These are phyloP conservation scores for Clitocybe nebularis DNA, from an alignment of 1,284 basidiomycete genomes.

Conservation along the genomic window DNA sequence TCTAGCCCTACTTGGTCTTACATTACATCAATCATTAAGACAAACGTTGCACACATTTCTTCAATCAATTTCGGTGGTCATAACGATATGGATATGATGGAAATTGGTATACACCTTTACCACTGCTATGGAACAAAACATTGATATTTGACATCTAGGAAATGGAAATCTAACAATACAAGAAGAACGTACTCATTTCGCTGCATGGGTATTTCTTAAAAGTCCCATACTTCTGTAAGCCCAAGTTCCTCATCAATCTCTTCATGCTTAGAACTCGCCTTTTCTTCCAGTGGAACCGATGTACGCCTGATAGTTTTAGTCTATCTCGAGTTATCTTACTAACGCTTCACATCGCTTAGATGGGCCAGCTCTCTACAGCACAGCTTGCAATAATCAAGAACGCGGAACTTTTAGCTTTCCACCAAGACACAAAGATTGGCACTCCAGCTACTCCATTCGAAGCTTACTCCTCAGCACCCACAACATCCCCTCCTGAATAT, in stretches of 20 bases:
- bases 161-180: conserved; percentile 46
- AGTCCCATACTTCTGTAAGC: conserved; percentile 47
- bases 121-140: background rate
- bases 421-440: conserved; percentile 44
- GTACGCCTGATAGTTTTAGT: conserved; percentile 26
- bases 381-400: conserved; percentile 50
- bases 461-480: conserved; percentile 31
- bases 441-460: conserved; percentile 46
- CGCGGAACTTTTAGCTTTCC: conserved; percentile 48
- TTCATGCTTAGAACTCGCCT: background rate
- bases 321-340: conserved; percentile 1
- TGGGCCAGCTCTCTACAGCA: conserved; percentile 33
- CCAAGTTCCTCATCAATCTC: background rate
- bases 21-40: conserved; percentile 40
- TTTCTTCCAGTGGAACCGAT: conserved; percentile 46
- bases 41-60: conserved; percentile 38
- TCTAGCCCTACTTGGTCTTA: conserved; percentile 44
- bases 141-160: conserved; percentile 17
- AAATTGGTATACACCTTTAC: conserved; percentile 34
- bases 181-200: conserved; percentile 55
- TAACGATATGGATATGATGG: conserved; percentile 65
- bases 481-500: conserved; percentile 45
- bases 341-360: conserved; percentile 24
- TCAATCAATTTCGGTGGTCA: conserved; percentile 45
- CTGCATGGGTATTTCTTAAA: conserved; percentile 53